Evolutionary conservation across 169 alveolate genomes (phyloP).

Genomic region (Cryptosporidium andersoni): DNA sequence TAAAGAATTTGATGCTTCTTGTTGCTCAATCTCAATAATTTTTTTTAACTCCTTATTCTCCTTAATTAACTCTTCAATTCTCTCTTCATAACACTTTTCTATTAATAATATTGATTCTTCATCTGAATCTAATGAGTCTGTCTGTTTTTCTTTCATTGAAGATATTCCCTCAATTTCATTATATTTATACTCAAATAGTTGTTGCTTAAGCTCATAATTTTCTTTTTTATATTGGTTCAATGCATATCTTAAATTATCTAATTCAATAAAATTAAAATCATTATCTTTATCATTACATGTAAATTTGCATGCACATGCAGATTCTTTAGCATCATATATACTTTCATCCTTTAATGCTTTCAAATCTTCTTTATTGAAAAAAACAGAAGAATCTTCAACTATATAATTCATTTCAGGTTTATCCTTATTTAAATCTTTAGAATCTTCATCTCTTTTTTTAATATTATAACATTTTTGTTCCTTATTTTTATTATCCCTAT

Average conservation of each 20-base stretch:
- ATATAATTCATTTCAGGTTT: neutral
- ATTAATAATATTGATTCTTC: neutral
- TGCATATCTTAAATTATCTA: conserved; percentile 13
- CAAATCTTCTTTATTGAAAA: neutral
- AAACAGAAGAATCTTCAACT: neutral
- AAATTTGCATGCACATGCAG: neutral
- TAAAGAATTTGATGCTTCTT: conserved; percentile 6
- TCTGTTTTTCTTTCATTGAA: neutral
- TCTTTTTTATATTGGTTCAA: conserved; percentile 49
- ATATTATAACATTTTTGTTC: too few relatives aligned
- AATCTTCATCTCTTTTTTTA: neutral
- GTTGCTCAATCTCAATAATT: conserved; percentile 19
- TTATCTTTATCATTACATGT: neutral
- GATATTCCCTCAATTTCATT: neutral
- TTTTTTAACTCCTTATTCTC: conserved; percentile 47
- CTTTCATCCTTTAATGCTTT: neutral
- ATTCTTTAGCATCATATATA: neutral
- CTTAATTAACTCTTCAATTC: conserved; percentile 29
- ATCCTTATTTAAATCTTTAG: neutral
- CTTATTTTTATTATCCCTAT: too few relatives aligned
- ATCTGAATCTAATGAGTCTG: conserved; percentile 13
- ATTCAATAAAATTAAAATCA: neutral
- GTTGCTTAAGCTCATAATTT: conserved; percentile 50
- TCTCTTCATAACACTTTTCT: neutral
- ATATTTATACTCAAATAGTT: conserved; percentile 41